A percentile compares a stretch with the other conserved stretches of the same genome.
These are phyloP conservation scores for Plantago major DNA, from an alignment of 257 asterid genomes.

Conservation along the genomic window DNA sequence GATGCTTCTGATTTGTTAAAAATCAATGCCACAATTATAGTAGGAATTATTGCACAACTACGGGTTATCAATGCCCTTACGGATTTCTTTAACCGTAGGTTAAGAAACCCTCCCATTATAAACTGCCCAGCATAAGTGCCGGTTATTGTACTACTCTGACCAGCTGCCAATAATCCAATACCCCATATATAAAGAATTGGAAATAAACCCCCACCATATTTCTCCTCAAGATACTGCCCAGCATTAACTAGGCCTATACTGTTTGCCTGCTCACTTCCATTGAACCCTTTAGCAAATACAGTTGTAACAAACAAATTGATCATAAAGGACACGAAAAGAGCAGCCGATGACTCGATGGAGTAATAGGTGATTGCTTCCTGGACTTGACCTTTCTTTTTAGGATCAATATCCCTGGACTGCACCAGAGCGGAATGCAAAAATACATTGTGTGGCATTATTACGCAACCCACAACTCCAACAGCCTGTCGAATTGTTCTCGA, in stretches of 20 bases:
- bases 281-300: constrained; percentile 92
- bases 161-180: constrained; percentile 93
- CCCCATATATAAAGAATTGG: constrained; percentile 99
- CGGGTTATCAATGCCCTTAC: constrained; percentile 84
- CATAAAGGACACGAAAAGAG: constrained; percentile 82
- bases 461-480: constrained; percentile 98
- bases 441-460: constrained; percentile 98
- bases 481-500: constrained; percentile 95
- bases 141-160: constrained; percentile 93
- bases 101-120: constrained; percentile 97
- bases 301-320: constrained; percentile 87
- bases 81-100: constrained; percentile 85
- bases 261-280: constrained; percentile 71
- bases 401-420: constrained; percentile 81
- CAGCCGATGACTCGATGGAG: constrained; percentile 76
- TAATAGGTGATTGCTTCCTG: constrained; percentile 87
- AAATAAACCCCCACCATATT: constrained; percentile 85
- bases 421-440: constrained; percentile 95
- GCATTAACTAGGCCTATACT: constrained; percentile 87
- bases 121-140: constrained; percentile 99
- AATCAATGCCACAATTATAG: constrained; percentile 80
- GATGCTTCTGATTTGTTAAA: constrained; percentile 89
- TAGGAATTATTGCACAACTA: constrained; percentile 95
- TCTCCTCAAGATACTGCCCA: constrained; percentile 87
- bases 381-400: constrained; percentile 68